Evolutionary conservation across 768 basidiomycete genomes (phyloP), one percentile per base, ranked within the genome.

Genomic region (Boletus rubroflammeus): DNA sequence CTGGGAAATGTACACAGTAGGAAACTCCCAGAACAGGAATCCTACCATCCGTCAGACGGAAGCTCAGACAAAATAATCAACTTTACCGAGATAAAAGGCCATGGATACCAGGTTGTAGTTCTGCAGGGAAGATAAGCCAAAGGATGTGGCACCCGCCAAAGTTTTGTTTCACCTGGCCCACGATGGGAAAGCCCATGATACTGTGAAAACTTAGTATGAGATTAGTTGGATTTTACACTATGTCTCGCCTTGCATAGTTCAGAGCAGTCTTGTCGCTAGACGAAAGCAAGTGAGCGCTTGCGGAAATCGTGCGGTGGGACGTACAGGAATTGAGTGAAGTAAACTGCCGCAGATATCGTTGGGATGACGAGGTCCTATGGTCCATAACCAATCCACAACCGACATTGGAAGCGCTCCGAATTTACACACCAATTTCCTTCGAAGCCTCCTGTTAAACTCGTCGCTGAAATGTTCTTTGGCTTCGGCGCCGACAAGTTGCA

Each of bases 141-240:
- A 14, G 43, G 26, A 29, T 26, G 11, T 32, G 50, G 41, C n/a
- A 47, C 19, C 7, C n/a, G 5, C 28, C 21, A 50, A 40, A 17
- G 9, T 36, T 31, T 46, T 8, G 19, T 29, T 60, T 43, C 61
- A 81, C 82, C 76, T 83, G 78, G 36, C 84, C 84, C 3, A 67
- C 75, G 57, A 86, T 83, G 2, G 85, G 85, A 41, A 88, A 74
- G 3, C 81, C 81, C 83, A 86, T 85, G 55, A 86, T 78, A 58
- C 82, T 83, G 47, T 10, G 25, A 26, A 58, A 51, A 8, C 10
- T 69, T 25, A 50, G 47, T 32, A 46, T 25, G 40, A 26, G 6
- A 8, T 7, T 19, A 5, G 23, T 35, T 0, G 13, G 17, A 8
- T 19, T 21, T 19, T n/a, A 26, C 4, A 13, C 17, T 19, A 21